phyloP scores from a whole-genome alignment of 2,329 filamentous ascomycete species.

The Botrytis cinerea region DNA sequence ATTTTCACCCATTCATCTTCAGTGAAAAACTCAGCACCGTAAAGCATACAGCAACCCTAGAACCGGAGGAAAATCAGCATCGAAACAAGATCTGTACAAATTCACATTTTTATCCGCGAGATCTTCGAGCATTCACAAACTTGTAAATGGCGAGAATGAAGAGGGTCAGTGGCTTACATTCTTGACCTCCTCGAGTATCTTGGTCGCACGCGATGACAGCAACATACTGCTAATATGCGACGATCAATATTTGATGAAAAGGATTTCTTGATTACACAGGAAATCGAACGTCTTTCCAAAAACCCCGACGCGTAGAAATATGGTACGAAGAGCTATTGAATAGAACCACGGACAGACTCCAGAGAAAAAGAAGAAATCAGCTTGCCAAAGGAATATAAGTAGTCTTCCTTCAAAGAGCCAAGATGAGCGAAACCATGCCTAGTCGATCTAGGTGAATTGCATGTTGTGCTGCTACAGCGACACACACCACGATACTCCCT shows the following conservation, averaged over 20 bases:
- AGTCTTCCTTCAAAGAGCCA: neutral
- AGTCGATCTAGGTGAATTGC: neutral
- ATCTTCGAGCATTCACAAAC: neutral
- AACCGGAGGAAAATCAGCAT: neutral
- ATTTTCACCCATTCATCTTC: constrained; percentile 40
- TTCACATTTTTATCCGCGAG: neutral
- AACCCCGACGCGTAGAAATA: too few species aligned
- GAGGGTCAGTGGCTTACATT: neutral
- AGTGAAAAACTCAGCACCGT: constrained; percentile 38
- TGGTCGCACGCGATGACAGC: neutral
- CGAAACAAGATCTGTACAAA: neutral
- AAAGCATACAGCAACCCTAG: constrained; percentile 34
- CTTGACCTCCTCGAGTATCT: neutral
- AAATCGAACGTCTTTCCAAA: neutral
- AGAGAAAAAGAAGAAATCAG: constrained; percentile 1
- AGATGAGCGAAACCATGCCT: neutral
- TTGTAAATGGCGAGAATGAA: neutral
- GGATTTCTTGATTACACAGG: neutral
- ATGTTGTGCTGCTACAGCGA: neutral
- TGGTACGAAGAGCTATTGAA: neutral
- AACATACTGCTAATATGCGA: neutral
- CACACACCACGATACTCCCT: neutral
- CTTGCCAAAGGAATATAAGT: neutral
- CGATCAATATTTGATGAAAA: neutral
- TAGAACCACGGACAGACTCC: neutral